Conservation (phyloP, 257 asterid genomes). For the Fraxinus excelsior region DNA sequence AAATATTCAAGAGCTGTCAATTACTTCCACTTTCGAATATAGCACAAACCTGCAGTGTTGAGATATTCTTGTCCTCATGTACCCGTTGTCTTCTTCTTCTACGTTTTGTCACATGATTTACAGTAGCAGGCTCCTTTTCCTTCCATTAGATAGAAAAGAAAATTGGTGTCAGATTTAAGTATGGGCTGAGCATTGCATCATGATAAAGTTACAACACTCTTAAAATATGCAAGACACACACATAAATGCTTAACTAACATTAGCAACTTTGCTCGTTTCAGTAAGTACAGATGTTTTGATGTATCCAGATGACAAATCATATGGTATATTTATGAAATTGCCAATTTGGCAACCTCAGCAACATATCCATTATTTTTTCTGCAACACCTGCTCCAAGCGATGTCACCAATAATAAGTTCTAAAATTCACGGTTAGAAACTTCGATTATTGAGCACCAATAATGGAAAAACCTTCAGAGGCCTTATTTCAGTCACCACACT, state of each 20-base stretch:
- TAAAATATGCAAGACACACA: not conserved
- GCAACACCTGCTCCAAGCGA: not conserved
- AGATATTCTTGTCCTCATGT: constrained; percentile 50
- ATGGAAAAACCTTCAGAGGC: not conserved
- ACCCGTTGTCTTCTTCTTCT: constrained; percentile 56
- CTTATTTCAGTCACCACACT: not conserved
- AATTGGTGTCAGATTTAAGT: not conserved
- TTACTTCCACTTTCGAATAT: constrained; percentile 5
- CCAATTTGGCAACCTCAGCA: not conserved
- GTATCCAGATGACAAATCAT: not conserved
- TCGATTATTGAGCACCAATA: not conserved
- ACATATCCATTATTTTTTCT: not conserved
- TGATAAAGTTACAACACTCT: not conserved
- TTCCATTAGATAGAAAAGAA: constrained; percentile 24
- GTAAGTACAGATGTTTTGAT: not conserved
- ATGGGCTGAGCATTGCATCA: not conserved
- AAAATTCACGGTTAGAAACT: not conserved
- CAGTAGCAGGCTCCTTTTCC: constrained; percentile 63
- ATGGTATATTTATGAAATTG: not conserved
- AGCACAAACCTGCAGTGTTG: constrained; percentile 61
- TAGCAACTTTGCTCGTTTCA: not conserved
- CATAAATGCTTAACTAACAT: not conserved
- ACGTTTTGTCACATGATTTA: constrained; percentile 51
- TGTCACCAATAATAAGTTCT: not conserved
- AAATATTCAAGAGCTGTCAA: constrained; percentile 10